These are phyloP conservation scores for Dipodascus albidus DNA, from an alignment of 805 yeast genomes.

Conservation along the genomic window DNA sequence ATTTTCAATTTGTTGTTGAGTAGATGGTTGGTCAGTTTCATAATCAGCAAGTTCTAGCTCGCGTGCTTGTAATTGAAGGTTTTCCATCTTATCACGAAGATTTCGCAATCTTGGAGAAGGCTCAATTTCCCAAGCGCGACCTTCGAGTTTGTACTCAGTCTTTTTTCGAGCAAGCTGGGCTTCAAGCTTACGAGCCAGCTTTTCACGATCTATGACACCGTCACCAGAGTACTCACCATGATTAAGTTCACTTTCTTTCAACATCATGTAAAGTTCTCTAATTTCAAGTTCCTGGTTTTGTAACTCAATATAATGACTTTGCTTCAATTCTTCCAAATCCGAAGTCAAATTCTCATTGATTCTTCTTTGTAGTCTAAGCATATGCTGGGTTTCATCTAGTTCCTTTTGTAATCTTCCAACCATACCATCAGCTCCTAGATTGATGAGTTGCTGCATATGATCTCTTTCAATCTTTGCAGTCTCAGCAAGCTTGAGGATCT, in stretches of 20 bases:
- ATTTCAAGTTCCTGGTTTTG: constrained; percentile 39
- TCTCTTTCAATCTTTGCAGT: constrained; percentile 48
- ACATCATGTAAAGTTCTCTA: constrained; percentile 51
- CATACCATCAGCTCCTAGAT: constrained; percentile 68
- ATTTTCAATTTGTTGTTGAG: constrained; percentile 39
- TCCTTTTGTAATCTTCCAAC: constrained; percentile 50
- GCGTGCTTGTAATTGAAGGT: constrained; percentile 71
- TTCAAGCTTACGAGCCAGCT: constrained; percentile 23
- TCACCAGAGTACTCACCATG: constrained; percentile 4
- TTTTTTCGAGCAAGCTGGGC: constrained; percentile 25
- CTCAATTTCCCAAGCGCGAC: constrained; percentile 41
- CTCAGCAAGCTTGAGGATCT: constrained; percentile 41
- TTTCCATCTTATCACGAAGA: constrained; percentile 75
- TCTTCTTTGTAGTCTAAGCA: constrained; percentile 48
- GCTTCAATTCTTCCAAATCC: constrained; percentile 53
- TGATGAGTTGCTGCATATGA: constrained; percentile 51
- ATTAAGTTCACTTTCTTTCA: constrained; percentile 30
- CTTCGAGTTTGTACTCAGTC: constrained; percentile 30
- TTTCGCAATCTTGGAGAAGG: constrained; percentile 68
- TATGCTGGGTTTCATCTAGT: constrained; percentile 48
- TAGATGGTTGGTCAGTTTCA: constrained; percentile 56
- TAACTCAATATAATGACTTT: constrained; percentile 23
- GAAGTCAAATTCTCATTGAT: constrained; percentile 46
- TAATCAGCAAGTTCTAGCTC: constrained; percentile 81
- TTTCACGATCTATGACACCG: constrained; percentile 24